Evolutionary conservation across 805 yeast species (phyloP).

Genomic region (Lachancea dasiensis): DNA sequence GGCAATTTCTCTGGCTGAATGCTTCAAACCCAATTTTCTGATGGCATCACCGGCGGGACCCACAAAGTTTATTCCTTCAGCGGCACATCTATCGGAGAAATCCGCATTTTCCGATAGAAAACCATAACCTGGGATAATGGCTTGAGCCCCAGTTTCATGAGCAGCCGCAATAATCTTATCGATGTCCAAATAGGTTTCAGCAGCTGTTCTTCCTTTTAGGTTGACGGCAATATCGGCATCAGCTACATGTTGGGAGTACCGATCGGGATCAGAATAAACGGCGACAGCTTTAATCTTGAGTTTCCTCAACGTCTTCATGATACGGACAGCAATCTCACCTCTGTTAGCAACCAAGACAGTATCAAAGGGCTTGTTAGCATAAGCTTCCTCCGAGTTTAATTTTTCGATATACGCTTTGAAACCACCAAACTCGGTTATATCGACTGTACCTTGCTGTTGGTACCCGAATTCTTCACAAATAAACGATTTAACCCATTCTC

Average conservation of each 20-base stretch:
- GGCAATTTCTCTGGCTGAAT: slow-evolving; percentile 94
- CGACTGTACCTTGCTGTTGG: slow-evolving; percentile 60
- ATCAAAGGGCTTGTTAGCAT: slow-evolving; percentile 56
- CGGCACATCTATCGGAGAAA: slow-evolving; percentile 80
- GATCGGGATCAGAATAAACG: slow-evolving; percentile 85
- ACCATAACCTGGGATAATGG: slow-evolving; percentile 98
- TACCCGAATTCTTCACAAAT: slow-evolving; percentile 92
- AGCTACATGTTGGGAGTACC: slow-evolving; percentile 79
- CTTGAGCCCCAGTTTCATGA: slow-evolving; percentile 76
- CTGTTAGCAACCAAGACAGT: slow-evolving; percentile 93
- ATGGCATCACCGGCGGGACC: slow-evolving; percentile 97
- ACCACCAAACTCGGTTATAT: slow-evolving; percentile 84
- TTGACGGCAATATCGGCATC: slow-evolving; percentile 79
- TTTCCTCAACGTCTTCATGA: slow-evolving; percentile 80
- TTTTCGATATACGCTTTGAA: slow-evolving; percentile 58
- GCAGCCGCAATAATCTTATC: slow-evolving; percentile 87
- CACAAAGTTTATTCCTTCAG: slow-evolving; percentile 82
- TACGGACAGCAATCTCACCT: slow-evolving; percentile 96
- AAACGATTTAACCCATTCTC: slow-evolving; percentile 85
- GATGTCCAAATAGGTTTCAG: slow-evolving; percentile 81
- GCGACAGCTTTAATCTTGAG: slow-evolving; percentile 76
- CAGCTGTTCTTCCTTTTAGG: slow-evolving; percentile 75
- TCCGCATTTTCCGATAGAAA: slow-evolving; percentile 95
- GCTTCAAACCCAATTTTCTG: slow-evolving; percentile 85
- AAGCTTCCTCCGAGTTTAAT: slow-evolving; percentile 18